phyloP scores from a whole-genome alignment of 192 early-diverging fungal genomes.

The Phlyctochytrium arcticum region DNA sequence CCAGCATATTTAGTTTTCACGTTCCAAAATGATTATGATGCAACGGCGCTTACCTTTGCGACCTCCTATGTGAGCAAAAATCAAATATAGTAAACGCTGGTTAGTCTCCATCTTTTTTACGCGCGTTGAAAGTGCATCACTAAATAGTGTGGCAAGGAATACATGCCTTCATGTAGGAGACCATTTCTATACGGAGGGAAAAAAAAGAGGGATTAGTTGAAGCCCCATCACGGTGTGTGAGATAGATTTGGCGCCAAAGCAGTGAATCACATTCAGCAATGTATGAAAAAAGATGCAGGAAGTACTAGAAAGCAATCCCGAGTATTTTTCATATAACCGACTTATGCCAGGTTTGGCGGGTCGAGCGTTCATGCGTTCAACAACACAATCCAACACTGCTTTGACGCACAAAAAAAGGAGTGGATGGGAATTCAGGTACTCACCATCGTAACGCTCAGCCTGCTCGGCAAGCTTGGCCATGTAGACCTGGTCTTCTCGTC shows the following conservation, averaged over 20 bases:
- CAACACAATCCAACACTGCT: not conserved
- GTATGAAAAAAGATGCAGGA: too few relatives aligned
- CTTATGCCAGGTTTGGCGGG: too few relatives aligned
- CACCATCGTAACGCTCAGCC: constrained; percentile 98
- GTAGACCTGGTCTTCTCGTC: constrained; percentile 79
- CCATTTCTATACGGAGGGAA: constrained; percentile 66
- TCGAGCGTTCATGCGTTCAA: not conserved
- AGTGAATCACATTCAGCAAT: too few relatives aligned
- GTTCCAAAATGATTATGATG: not conserved
- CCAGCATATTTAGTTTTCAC: constrained; percentile 24
- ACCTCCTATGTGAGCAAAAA: constrained; percentile 56
- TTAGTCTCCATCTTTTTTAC: too few relatives aligned
- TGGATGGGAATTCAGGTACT: too few relatives aligned
- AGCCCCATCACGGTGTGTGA: too few relatives aligned
- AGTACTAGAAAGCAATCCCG: too few relatives aligned
- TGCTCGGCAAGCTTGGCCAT: constrained; percentile 99
- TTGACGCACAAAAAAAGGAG: not conserved
- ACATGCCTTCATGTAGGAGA: constrained; percentile 73
- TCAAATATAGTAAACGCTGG: too few relatives aligned
- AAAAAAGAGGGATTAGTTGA: too few relatives aligned
- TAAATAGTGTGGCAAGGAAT: not conserved
- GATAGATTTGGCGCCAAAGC: too few relatives aligned
- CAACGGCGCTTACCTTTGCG: constrained; percentile 67
- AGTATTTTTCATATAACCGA: too few relatives aligned
- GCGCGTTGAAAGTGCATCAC: not conserved